Evolutionary conservation across 2,329 filamentous ascomycete species (phyloP), one percentile per base, ranked within the genome.

Genomic region (Neonectria hederae): DNA sequence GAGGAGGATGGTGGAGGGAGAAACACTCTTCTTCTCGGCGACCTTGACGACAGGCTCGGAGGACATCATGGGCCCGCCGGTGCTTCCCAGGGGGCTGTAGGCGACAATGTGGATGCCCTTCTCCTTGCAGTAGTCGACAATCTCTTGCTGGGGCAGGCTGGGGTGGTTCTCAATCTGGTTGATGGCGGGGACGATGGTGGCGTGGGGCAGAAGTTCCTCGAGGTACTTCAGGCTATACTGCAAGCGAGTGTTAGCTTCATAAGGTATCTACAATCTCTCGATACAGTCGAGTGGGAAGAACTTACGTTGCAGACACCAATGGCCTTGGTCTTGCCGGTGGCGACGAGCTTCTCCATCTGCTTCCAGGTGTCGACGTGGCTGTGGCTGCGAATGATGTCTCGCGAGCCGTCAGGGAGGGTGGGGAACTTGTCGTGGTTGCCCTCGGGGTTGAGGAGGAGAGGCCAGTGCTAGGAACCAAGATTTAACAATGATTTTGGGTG

Each of bases 151-250:
- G 2, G 90, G 90, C 11, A 92, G 85, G 7, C 84, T 84, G 14
- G 90, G 90, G 81, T 91, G 89, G 82, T 91, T 91, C 79, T 92
- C 90, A 74, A 92, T 91, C 81, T 92, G 89, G 81, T 91, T 91
- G 74, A 88, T 86, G 62, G 88, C 89, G 6, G 89, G 89, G 9
- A 87, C 80, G 69, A 92, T 84, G 45, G 75, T 81, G 67, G 80
- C 78, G 24, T 81, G 76, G 28, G 81, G 77, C 38, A 88, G 82
- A 66, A 88, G 81, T 75, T 87, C 76, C 73, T 87, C 81, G 22
- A 88, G 81, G 75, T 87, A 88, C 59, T 78, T 79, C 66, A 81
- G 80, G 80, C 83, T 86, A 78, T 88, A 88, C 82, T 84, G 65
- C 53, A 42, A 11, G 49, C 5, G 5, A 2, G 2, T 59, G 58